These are phyloP conservation scores for Phytophthora pluvialis DNA, from an alignment of 352 stramenopile genomes.

Conservation along the genomic window DNA sequence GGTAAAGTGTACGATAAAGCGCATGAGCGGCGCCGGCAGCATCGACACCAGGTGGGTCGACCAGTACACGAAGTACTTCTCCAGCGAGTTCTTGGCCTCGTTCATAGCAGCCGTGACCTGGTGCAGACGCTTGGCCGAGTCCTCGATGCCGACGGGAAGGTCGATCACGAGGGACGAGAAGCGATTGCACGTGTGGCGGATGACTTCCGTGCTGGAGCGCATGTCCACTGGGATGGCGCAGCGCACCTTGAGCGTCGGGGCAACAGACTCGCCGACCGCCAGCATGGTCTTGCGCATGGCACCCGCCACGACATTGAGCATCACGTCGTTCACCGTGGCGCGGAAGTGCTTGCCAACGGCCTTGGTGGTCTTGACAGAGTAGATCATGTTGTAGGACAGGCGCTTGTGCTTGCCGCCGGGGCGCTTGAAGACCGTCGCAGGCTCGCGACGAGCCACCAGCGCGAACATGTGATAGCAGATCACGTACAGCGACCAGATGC, in stretches of 20 bases:
- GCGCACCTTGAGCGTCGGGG: slow-evolving; percentile 58
- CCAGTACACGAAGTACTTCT: slow-evolving; percentile 80
- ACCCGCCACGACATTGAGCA: slow-evolving; percentile 78
- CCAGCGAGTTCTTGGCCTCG: slow-evolving; percentile 81
- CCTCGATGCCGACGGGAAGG: slow-evolving; percentile 62
- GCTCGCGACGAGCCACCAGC: slow-evolving; percentile 61
- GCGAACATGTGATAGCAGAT: slow-evolving; percentile 58
- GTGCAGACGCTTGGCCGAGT: slow-evolving; percentile 57
- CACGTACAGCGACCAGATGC: slow-evolving; percentile 64
- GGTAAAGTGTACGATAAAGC: slow-evolving; percentile 58
- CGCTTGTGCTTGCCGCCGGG: slow-evolving; percentile 63
- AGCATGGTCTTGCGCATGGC: slow-evolving; percentile 78
- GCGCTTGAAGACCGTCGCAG: slow-evolving; percentile 71
- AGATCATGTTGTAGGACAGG: slow-evolving; percentile 74
- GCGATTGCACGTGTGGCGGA: slow-evolving; percentile 70
- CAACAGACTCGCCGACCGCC: slow-evolving; percentile 42
- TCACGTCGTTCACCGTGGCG: slow-evolving; percentile 83
- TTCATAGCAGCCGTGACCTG: slow-evolving; percentile 62
- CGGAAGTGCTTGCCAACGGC: slow-evolving; percentile 68
- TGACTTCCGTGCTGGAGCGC: slow-evolving; percentile 68
- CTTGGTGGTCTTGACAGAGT: slow-evolving; percentile 78
- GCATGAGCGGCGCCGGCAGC: slow-evolving; percentile 60
- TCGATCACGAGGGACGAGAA: slow-evolving; percentile 83
- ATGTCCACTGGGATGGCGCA: slow-evolving; percentile 84
- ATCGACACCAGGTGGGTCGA: slow-evolving; percentile 63